Evolutionary conservation across 2,329 filamentous ascomycete genomes (phyloP), one percentile per base, ranked within the genome.

Genomic region (Sporothrix pallida): DNA sequence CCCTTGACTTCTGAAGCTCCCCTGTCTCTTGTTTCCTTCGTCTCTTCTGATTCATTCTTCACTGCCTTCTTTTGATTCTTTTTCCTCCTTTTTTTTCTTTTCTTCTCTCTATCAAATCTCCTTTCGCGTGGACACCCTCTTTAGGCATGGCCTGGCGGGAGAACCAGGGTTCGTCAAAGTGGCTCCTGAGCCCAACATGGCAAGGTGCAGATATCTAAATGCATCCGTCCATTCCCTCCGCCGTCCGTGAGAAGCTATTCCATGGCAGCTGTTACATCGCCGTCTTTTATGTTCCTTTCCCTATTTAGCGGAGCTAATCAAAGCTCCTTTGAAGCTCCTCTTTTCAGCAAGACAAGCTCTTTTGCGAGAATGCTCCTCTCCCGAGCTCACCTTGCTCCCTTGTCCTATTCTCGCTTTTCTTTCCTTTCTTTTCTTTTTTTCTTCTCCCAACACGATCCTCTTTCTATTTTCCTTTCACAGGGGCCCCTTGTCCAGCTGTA

Each of bases 71-170:
- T 37, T 42, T 23, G 10, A 5, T 7, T 42, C 58, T 62, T 56
- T 23, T 56, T 23, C 12, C 2, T 56, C 23, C 46, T 42, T 67
- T 31, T 17, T 17, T 5, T 26, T 50, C 17, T 13, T 54, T 26
- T 12, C 15, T 48, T 48, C 37, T 9, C 15, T 67, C 42, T 26
- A 13, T 23, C 17, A 3, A 42, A 15, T 48, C 20, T 9, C 62
- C 20, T 37, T 8, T 52, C 26, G 48, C 65, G 17, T 68, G 13
- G 17, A n/a, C 31, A 52, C 6, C 46, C 46, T 12, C 23, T 13
- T 50, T 52, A 23, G 23, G 46, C 46, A 31, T n/a, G 23, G 65
- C 65, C 26, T 52, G 26, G 26, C 67, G 67, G 67, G 67, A 54
- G 67, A 69, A 54, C 48, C 67, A 69, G 48, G 67, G 67, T 42